Base-by-base conservation (phyloP, 805 yeast species). In the Candida glaebosa region DNA sequence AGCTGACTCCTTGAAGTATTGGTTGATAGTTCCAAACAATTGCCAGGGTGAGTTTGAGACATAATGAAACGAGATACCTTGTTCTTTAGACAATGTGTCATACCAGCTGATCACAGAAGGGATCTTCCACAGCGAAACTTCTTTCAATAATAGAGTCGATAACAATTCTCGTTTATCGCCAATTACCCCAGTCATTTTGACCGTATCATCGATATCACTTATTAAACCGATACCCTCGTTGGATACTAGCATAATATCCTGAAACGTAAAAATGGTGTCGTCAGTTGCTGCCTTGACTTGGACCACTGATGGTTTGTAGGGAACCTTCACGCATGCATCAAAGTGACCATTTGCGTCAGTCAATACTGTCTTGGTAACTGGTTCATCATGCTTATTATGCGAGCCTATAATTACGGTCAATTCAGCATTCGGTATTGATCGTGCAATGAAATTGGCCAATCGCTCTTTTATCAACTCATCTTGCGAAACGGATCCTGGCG, bases 41-140 rank as follows among this genome's bases (percentile, higher is more conserved):
- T 93, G 98, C 80, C 95, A 86, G 0, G 99, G 99, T 1, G 95
- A 82, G 63, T 95, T 93, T 5, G 97, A 90, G 2, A 95, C 98
- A 58, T 91, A 95, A 59, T 90, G 96, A 54, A 91, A 79, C n/a
- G 79, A 68, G 3, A 81, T 73, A 33, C 79, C 72, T 9, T 71
- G 60, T 7, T 63, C 56, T 4, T 47, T 30, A 7, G 59, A 56
- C 30, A 90, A 56, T n/a, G 66, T 63, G 6, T 69, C 67, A 54
- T 78, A 87, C 89, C 96, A 88, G 26, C 73, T 69, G 3, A 84
- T 73, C 19, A 93, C 83, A 2, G 87, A 82, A 0, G 87, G 83
- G 16, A 93, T 77, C 38, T 71, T 74, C 79, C 95, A 83, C n/a
- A 75, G 77, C 4, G 71, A 61, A 39, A 78, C 78, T 32, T 81